These are phyloP conservation scores for Aspergillus fijiensis DNA, from an alignment of 2,329 filamentous ascomycete genomes.

Conservation along the genomic window DNA sequence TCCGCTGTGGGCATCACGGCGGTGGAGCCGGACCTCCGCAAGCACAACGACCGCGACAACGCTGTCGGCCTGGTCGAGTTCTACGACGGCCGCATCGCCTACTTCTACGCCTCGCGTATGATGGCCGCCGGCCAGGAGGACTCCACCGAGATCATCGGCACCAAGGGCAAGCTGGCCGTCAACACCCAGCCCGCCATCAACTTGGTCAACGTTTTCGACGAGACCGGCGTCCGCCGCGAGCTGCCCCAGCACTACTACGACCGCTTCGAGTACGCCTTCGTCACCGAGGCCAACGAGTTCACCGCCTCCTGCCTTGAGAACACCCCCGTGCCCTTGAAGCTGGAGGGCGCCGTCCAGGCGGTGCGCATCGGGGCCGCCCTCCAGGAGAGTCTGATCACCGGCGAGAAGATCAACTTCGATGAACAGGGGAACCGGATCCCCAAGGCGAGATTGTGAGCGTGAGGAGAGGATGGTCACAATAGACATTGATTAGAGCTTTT, in stretches of 20 bases:
- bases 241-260: constrained; percentile 65
- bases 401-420: background rate
- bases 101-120: constrained; percentile 64
- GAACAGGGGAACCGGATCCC: background rate
- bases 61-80: constrained; percentile 66
- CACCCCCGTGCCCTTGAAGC: background rate
- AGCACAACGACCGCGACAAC: constrained; percentile 62
- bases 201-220: constrained; percentile 57
- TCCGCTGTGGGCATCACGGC: constrained; percentile 59
- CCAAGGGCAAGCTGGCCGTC: constrained; percentile 61
- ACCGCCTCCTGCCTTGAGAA: background rate
- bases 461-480: background rate
- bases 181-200: constrained; percentile 60
- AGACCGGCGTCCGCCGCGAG: constrained; percentile 57
- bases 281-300: constrained; percentile 65
- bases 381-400: background rate
- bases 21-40: constrained; percentile 57
- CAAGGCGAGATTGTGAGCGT: background rate
- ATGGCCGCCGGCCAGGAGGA: constrained; percentile 69
- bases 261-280: constrained; percentile 64
- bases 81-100: constrained; percentile 61
- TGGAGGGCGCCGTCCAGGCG: background rate
- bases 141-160: constrained; percentile 67
- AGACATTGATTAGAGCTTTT: background rate
- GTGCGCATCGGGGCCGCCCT: background rate